Evolutionary conservation across 2,329 filamentous ascomycete species (phyloP).

Genomic region (Hypoxylon sp.): DNA sequence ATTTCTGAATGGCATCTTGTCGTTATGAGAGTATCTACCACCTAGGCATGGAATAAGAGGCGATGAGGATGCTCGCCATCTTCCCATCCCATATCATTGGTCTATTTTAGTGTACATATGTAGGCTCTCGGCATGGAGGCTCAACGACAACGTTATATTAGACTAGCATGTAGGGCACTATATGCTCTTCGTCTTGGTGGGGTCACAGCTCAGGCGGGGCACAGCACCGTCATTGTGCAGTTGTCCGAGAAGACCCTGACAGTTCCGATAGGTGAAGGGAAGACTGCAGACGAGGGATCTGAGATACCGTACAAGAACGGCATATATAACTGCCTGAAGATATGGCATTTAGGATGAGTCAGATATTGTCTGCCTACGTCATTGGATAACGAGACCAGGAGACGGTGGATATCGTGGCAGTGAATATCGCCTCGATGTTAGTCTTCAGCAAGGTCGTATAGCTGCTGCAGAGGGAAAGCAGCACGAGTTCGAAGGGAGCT

Average conservation of each 20-base stretch:
- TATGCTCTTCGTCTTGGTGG: constrained; percentile 18
- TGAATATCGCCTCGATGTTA: too few species aligned
- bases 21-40: too few species aligned
- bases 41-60: too few species aligned
- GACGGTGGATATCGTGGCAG: neutral
- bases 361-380: neutral
- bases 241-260: constrained; percentile 21
- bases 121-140: constrained; percentile 13
- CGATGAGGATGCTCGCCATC: neutral
- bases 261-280: constrained; percentile 15
- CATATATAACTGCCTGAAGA: neutral
- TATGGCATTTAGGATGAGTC: neutral
- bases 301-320: neutral
- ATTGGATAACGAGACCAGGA: neutral
- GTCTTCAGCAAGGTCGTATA: neutral
- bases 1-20: too few species aligned
- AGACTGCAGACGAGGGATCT: constrained; percentile 6
- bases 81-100: neutral
- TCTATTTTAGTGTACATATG: neutral
- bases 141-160: constrained; percentile 19
- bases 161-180: too few species aligned
- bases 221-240: constrained; percentile 24
- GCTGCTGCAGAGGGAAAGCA: neutral
- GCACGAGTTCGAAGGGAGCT: neutral
- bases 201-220: constrained; percentile 22